These are phyloP conservation scores for Trichomonascaceae sp. DNA, from an alignment of 1,139 yeast genomes.

Conservation along the genomic window DNA sequence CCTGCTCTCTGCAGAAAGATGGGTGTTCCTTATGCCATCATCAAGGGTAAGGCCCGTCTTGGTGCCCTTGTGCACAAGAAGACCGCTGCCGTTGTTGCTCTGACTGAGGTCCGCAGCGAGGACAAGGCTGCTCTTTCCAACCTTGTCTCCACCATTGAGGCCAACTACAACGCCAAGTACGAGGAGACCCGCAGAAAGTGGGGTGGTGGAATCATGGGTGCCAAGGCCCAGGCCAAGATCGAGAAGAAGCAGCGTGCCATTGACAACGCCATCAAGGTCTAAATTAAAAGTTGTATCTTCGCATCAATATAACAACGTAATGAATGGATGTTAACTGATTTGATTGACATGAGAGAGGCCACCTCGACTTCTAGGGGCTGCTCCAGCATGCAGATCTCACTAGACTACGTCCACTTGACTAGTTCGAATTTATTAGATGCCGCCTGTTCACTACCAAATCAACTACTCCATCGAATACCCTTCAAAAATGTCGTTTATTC, in stretches of 20 bases:
- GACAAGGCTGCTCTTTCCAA: slow-evolving; percentile 92
- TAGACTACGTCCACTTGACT: too few species aligned
- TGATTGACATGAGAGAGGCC: too few species aligned
- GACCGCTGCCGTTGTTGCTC: slow-evolving; percentile 93
- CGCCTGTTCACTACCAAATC: too few species aligned
- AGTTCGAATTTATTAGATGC: too few species aligned
- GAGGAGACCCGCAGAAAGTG: slow-evolving; percentile 95
- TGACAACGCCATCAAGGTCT: slow-evolving; percentile 33
- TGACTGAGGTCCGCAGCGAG: slow-evolving; percentile 86
- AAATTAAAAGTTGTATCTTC: slow-evolving; percentile 12
- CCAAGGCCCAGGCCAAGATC: slow-evolving; percentile 72
- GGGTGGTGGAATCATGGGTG: slow-evolving; percentile 99
- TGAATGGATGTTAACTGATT: not conserved
- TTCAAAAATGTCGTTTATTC: too few species aligned
- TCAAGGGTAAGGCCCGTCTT: slow-evolving; percentile 97
- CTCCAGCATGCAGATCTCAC: too few species aligned
- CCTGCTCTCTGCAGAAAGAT: slow-evolving; percentile 98
- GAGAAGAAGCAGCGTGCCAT: slow-evolving; percentile 42
- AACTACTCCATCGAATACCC: too few species aligned
- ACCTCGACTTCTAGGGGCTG: too few species aligned
- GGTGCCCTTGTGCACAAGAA: slow-evolving; percentile 95
- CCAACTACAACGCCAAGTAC: slow-evolving; percentile 85
- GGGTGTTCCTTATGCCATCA: slow-evolving; percentile 98
- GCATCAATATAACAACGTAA: too few species aligned
- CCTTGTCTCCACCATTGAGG: slow-evolving; percentile 80